Percentiles rank a stretch among this genome's conserved stretches.
phyloP scores from a whole-genome alignment of 2,329 filamentous ascomycete genomes.

The Aureobasidium lini region DNA sequence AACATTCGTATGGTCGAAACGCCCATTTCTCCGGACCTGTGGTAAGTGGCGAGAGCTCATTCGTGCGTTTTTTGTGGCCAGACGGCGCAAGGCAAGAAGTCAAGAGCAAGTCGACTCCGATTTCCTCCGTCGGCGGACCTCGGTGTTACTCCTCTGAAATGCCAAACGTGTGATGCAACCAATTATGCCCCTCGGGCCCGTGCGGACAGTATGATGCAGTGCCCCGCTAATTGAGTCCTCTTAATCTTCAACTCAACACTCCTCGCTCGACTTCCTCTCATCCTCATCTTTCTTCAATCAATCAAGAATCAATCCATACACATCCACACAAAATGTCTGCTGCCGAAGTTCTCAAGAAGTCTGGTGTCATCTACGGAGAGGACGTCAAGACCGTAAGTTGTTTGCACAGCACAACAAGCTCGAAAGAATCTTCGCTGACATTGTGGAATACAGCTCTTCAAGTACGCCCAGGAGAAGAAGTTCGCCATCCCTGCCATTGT shows the following conservation, averaged over 20 bases:
- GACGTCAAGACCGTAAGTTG: conserved; percentile 21
- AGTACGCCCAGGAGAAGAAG: conserved; percentile 78
- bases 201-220: conserved; percentile 14
- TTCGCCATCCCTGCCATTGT: conserved; percentile 61
- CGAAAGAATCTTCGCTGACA: conserved; percentile 14
- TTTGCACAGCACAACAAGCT: neutral
- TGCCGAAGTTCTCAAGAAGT: conserved; percentile 23
- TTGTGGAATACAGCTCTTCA: conserved; percentile 55
- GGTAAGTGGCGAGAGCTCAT: conserved; percentile 10
- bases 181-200: conserved; percentile 10
- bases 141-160: conserved; percentile 6
- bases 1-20: neutral
- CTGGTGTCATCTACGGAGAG: conserved; percentile 33
- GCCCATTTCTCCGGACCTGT: neutral
- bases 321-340: conserved; percentile 16
- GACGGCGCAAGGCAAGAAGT: neutral
- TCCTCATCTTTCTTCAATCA: conserved; percentile 10
- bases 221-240: conserved; percentile 13
- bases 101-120: neutral
- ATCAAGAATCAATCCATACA: conserved; percentile 3
- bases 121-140: conserved; percentile 12
- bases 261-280: conserved; percentile 10
- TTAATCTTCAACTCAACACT: conserved; percentile 14
- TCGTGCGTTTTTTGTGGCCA: conserved; percentile 7
- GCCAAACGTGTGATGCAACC: conserved; percentile 12